Evolutionary conservation across 805 yeast genomes (phyloP).

Genomic region (Myxozyma nipponensis): DNA sequence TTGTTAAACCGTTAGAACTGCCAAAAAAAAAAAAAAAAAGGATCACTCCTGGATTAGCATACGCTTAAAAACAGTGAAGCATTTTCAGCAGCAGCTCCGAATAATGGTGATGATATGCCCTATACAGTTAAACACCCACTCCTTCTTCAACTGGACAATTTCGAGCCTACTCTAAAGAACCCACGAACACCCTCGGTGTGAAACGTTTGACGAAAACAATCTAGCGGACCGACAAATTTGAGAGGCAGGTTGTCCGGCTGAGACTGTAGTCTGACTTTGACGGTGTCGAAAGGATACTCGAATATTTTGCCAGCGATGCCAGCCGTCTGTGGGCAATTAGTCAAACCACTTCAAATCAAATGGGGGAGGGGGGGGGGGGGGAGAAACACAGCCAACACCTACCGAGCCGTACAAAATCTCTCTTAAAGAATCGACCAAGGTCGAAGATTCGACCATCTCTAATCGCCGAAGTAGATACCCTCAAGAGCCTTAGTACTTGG

Average conservation of each 20-base stretch:
- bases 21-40: constrained; percentile 12
- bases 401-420: constrained; percentile 20
- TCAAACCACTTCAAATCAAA: neutral
- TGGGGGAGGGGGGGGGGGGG: no score
- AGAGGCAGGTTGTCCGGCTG: constrained; percentile 55
- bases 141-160: no score
- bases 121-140: no score
- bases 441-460: neutral
- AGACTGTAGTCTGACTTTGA: constrained; percentile 80
- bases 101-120: constrained; percentile 74
- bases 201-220: constrained; percentile 62
- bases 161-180: constrained; percentile 52
- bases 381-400: no score
- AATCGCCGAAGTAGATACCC: neutral
- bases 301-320: constrained; percentile 81
- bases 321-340: constrained; percentile 40
- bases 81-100: constrained; percentile 88
- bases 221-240: constrained; percentile 54
- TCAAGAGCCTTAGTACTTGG: no score
- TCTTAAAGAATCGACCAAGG: constrained; percentile 11
- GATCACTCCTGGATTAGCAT: constrained; percentile 4
- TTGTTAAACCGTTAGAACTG: constrained; percentile 8
- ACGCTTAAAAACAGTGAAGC: constrained; percentile 64
- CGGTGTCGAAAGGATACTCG: constrained; percentile 91
- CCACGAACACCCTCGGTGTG: constrained; percentile 70